Base-by-base conservation (phyloP, 306 rosid genomes). In the Ochetophila trinervis region DNA sequence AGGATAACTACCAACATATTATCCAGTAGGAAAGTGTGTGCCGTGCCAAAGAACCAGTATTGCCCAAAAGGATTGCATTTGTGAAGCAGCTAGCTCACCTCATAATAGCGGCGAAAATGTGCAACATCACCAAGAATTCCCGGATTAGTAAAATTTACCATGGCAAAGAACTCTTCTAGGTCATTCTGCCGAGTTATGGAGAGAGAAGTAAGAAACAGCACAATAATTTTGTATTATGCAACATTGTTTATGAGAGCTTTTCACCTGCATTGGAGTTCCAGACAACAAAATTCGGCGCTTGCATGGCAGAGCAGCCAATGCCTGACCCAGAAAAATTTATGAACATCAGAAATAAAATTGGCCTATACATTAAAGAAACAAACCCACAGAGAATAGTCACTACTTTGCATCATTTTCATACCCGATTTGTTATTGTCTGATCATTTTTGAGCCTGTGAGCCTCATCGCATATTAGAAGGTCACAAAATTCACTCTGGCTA, bases 201-300 rank as follows among this genome's bases (percentile, higher is more conserved):
- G 65, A 27, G 53, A 68, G 51, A 66, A 66, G 17, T 30, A 53
- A 40, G 54, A 47, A 23, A 45, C 37, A 68, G 17, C 4, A 24
- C 54, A 69, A 30, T 12, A 49, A 57, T 40, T 66, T 53, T 18
- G 67, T 22, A 61, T 51, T 23, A 36, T 63, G 21, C 76, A 30
- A 47, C 52, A 73, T 55, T 22, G 60, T 37, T 23, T 17, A 32
- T 59, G 15, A 69, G 36, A 51, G 50, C 58, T 57, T 51, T 70
- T 77, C 63, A 89, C 98, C 90, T 92, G 98, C 93, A 92, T 85
- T 58, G 98, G 98, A 69, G 98, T 92, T 87, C 98, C 98, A 67
- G 98, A 89, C 76, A 92, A 74, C 79, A 92, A 78, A 65, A 92
- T 57, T 59, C 98, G 85, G 42, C 89, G 85, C 66, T 78, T 89